phyloP scores from a whole-genome alignment of 169 alveolate species.

The Amoebophrya sp. region DNA sequence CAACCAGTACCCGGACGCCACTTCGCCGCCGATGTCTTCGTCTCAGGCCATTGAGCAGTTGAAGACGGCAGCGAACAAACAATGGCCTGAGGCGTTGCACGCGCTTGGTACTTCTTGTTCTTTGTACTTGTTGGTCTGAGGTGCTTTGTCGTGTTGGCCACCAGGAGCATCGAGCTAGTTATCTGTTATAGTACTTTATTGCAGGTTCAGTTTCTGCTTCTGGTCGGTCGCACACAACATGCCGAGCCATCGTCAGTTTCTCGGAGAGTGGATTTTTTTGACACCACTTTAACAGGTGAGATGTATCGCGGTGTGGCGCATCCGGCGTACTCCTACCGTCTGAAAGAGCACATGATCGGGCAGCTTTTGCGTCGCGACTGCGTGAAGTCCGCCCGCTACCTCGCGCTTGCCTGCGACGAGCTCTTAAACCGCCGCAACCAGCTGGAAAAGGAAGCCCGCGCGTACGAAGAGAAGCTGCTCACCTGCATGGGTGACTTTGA shows the following conservation, averaged over 20 bases:
- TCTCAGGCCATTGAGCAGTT: not conserved
- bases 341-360: not conserved
- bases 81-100: slow-evolving; percentile 9
- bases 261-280: no score
- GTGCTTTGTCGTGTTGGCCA: no score
- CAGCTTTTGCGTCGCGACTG: not conserved
- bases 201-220: no score
- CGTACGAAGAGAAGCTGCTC: slow-evolving; percentile 10
- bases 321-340: not conserved
- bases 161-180: no score
- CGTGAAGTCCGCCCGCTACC: not conserved
- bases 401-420: slow-evolving; percentile 9
- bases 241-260: no score
- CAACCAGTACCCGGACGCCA: not conserved
- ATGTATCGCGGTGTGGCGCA: not conserved
- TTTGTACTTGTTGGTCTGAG: no score
- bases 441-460: not conserved
- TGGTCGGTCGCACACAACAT: no score
- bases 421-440: not conserved
- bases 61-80: not conserved
- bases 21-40: not conserved
- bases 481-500: not conserved
- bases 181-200: no score
- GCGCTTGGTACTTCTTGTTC: slow-evolving; percentile 13
- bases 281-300: not conserved